Evolutionary conservation across 106 monocot genomes (phyloP), one percentile per base, ranked within the genome.

Genomic region (Allium cepa): DNA sequence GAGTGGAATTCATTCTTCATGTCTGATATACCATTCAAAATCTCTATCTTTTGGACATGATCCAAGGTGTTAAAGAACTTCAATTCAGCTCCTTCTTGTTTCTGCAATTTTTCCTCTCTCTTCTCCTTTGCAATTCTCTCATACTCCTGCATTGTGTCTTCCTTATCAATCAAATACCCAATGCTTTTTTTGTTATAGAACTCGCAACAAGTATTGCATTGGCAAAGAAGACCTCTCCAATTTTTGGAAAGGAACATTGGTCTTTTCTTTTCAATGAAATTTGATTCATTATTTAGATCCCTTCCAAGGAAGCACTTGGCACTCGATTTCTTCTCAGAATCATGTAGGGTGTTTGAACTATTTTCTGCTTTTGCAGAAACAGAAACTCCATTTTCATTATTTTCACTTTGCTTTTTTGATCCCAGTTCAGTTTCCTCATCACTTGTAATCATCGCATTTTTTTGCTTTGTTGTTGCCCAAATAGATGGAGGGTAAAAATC

Each of bases 1-100:
- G 89, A 78, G 7, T 62, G 74, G 17, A 99, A 70, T 69, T 90
- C 99, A 71, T 87, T 81, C 77, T 90, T 87, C 72, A 99, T 81
- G 77, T 99, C 90, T 70, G 76, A 63, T 50, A 93, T 93, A 69
- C 87, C 99, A 76, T 75, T 93, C 66, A 90, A 56, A 72, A 99
- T 72, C 73, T 99, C 99, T 22, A 99, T 93, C 68, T 99, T 93
- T 67, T 93, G 90, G 60, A 93, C 83, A 79, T 99, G 99, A 73
- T 76, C 61, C 3, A 99, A 69, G 14, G 63, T 85, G 50, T 90
- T 82, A 26, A 99, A 77, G 69, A 99, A 93, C 58, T 87, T 86
- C 47, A 87, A 56, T 71, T 83, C 92, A 66, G 77, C 93, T 51
- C 93, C 87, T 79, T 90, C 87, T 63, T 81, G 84, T 69, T 93